phyloP scores from a whole-genome alignment of 2,329 filamentous ascomycete species.

The Colletotrichum liriopes region DNA sequence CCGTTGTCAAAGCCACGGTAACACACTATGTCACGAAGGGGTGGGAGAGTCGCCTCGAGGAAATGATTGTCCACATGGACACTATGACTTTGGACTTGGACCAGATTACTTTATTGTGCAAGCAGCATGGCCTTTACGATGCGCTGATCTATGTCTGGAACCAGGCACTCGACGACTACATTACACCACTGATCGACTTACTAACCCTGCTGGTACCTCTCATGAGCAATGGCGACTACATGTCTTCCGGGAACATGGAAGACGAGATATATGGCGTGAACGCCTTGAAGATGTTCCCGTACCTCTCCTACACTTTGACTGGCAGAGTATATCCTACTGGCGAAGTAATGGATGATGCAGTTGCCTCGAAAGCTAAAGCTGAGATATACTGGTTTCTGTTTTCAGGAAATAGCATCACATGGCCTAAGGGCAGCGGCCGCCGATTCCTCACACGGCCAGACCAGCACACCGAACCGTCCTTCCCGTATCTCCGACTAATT shows the following conservation, averaged over 20 bases:
- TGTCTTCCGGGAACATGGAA: conserved; percentile 69
- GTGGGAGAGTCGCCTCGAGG: conserved; percentile 85
- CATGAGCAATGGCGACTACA: conserved; percentile 69
- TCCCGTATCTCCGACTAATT: conserved; percentile 87
- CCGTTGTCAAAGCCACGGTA: conserved; percentile 88
- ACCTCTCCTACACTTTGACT: conserved; percentile 92
- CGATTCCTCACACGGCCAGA: conserved; percentile 73
- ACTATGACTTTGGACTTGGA: conserved; percentile 94
- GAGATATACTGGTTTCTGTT: conserved; percentile 96
- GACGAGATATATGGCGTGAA: conserved; percentile 77
- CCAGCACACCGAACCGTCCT: conserved; percentile 77
- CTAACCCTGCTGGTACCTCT: conserved; percentile 76
- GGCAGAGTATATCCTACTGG: conserved; percentile 94
- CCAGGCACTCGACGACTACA: conserved; percentile 87
- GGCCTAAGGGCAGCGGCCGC: conserved; percentile 77
- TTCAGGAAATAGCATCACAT: conserved; percentile 82
- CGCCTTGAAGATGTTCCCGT: conserved; percentile 93
- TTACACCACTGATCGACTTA: conserved; percentile 90
- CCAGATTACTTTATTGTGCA: conserved; percentile 91
- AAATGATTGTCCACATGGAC: conserved; percentile 94
- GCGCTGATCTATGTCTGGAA: conserved; percentile 98
- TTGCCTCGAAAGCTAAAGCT: conserved; percentile 83
- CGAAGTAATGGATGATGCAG: conserved; percentile 78
- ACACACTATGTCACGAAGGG: conserved; percentile 84
- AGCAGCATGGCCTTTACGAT: conserved; percentile 92